Base-by-base conservation (phyloP, 768 basidiomycete species). In the Tulasnella sp. region DNA sequence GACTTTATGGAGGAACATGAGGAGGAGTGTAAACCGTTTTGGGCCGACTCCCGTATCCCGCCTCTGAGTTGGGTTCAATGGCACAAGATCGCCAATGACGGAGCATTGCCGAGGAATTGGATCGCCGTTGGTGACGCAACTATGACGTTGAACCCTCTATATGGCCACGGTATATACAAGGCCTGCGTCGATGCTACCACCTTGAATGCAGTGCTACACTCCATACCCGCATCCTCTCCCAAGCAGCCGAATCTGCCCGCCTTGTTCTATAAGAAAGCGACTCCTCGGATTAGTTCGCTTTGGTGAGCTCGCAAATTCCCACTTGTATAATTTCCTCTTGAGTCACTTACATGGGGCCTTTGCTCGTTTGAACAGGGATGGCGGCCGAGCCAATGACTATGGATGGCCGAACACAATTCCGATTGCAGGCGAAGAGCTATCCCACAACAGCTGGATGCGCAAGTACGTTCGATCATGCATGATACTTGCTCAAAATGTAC, bases 1-100 rank as follows among this genome's bases (percentile, higher is more conserved):
- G 38, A 68, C 17, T 76, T 76, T n/a, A 37, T 76, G 38, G 75
- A 76, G 45, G 67, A 68, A 31, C 67, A 76, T 39, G 75, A 67
- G n/a, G 75, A 40, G 11, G 67, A 76, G 34, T 67, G 64, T n/a
- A 68, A 70, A 5, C 75, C 75, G 38, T 68, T 39, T 19, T 76
- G 40, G 29, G 36, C 15, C 1, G 75, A 76, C 67, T 40, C 37
- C 31, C 17, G 22, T 38, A 38, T 68, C n/a, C 39, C 39, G n/a
- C 64, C 75, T 0, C 31, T 39, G 38, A 25, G 29, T 29, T 76
- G 67, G 58, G 67, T 76, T n/a, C 29, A 69, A 25, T 76, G 67
- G 29, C 67, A 76, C 14, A 64, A 64, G 58, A 40, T 45, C n/a
- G 75, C 75, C 14, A 25, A 38, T 5, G 38, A 68, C 36, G 73